A percentile compares a stretch with the other conserved stretches of the same genome.
Evolutionary conservation across 345 rosid species (phyloP).

Genomic region (Gossypium herbaceum): DNA sequence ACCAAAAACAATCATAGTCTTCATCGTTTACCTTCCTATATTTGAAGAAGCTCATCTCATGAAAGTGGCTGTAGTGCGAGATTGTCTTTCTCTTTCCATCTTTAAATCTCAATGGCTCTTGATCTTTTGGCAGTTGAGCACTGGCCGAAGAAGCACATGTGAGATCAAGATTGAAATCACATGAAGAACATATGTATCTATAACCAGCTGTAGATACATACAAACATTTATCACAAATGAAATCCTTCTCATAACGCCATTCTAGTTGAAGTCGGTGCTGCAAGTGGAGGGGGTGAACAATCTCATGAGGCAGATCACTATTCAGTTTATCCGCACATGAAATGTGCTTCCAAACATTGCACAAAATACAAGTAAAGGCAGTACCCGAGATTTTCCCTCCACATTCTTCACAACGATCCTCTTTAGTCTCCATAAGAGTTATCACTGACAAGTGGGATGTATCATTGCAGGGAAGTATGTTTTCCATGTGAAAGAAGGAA

Average conservation of each 20-base stretch:
- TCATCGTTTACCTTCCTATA: no score
- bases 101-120: not conserved
- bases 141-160: not conserved
- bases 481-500: no score
- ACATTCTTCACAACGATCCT: not conserved
- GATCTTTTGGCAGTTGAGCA: not conserved
- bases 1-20: no score
- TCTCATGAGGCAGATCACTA: no score
- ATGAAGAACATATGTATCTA: not conserved
- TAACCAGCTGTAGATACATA: not conserved
- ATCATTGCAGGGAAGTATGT: no score
- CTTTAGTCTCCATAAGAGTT: not conserved
- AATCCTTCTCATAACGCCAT: not conserved
- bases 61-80: not conserved
- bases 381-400: not conserved
- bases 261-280: not conserved
- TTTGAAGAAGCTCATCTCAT: no score
- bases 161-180: not conserved
- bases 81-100: not conserved
- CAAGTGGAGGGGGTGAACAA: not conserved
- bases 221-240: not conserved
- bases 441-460: no score
- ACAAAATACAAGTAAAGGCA: no score
- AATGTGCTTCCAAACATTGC: no score
- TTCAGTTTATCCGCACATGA: no score